phyloP scores from a whole-genome alignment of 805 yeast species.

The Saturnispora dispora region DNA sequence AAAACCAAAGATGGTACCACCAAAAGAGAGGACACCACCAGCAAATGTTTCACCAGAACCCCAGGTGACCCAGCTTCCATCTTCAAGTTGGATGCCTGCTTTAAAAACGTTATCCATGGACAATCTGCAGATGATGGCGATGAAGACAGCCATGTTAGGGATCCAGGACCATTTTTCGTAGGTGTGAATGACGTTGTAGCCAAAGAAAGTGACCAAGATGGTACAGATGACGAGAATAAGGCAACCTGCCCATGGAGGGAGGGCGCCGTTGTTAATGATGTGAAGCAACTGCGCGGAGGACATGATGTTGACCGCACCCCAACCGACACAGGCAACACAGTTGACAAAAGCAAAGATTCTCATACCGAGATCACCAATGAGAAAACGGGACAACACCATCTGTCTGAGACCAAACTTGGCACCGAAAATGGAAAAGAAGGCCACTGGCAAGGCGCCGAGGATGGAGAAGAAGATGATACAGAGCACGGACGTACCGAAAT shows the following conservation, averaged over 20 bases:
- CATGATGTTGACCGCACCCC: slow-evolving; percentile 92
- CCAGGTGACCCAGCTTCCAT: slow-evolving; percentile 25
- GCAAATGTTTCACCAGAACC: slow-evolving; percentile 59
- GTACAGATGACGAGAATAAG: slow-evolving; percentile 61
- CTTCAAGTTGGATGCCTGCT: slow-evolving; percentile 33
- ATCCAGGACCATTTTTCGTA: slow-evolving; percentile 88
- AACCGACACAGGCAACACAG: slow-evolving; percentile 81
- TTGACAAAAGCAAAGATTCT: slow-evolving; percentile 72
- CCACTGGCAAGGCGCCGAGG: slow-evolving; percentile 72
- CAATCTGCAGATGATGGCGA: slow-evolving; percentile 73
- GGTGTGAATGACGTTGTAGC: slow-evolving; percentile 70
- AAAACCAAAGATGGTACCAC: slow-evolving; percentile 76
- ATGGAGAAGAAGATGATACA: slow-evolving; percentile 63
- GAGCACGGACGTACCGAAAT: slow-evolving; percentile 64
- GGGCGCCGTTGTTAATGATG: slow-evolving; percentile 53
- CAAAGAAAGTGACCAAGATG: slow-evolving; percentile 68
- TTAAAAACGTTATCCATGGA: slow-evolving; percentile 56
- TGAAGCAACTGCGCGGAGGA: slow-evolving; percentile 78
- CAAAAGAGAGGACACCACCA: slow-evolving; percentile 69
- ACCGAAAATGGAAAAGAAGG: slow-evolving; percentile 76
- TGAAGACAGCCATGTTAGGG: slow-evolving; percentile 64
- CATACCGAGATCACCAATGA: slow-evolving; percentile 67
- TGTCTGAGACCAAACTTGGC: slow-evolving; percentile 82
- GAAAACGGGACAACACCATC: slow-evolving; percentile 69
- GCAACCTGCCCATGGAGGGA: slow-evolving; percentile 92